Percentiles rank a stretch among this genome's conserved stretches.
These are phyloP conservation scores for Selaginella moellendorffii DNA, from an alignment of 75 land plant genomes.

Conservation along the genomic window DNA sequence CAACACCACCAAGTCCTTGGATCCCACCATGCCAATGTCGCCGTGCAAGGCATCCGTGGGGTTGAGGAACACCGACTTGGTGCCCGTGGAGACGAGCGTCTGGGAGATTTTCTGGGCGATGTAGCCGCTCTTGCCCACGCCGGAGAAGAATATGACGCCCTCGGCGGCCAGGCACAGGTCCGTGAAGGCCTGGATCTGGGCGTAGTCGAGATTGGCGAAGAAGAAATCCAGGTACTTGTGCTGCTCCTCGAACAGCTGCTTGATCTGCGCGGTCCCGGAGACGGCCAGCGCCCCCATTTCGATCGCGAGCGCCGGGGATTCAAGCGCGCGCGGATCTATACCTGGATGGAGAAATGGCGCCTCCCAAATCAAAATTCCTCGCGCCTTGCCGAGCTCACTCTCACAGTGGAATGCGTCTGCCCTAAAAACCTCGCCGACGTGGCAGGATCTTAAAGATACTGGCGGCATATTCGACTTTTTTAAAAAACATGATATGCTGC, in stretches of 20 bases:
- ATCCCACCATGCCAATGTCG: conserved; percentile 64
- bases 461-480: too few relatives aligned
- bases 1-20: conserved; percentile 47
- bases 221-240: conserved; percentile 49
- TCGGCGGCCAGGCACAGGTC: conserved; percentile 34
- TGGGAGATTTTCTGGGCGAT: conserved; percentile 88
- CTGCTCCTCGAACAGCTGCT: conserved; percentile 53
- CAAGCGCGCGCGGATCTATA: too few relatives aligned
- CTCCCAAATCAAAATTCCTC: too few relatives aligned
- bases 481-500: too few relatives aligned
- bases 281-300: conserved; percentile 31
- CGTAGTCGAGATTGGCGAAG: conserved; percentile 49
- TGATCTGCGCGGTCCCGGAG: too few relatives aligned
- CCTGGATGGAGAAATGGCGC: too few relatives aligned
- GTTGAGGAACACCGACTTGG: conserved; percentile 50
- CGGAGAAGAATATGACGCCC: conserved; percentile 86
- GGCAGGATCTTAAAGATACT: too few relatives aligned
- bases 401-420: too few relatives aligned
- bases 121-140: conserved; percentile 96
- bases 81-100: conserved; percentile 83
- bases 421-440: too few relatives aligned
- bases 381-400: too few relatives aligned
- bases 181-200: conserved; percentile 39
- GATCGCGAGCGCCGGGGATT: neutral
- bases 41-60: conserved; percentile 96